Evolutionary conservation across 2,329 filamentous ascomycete genomes (phyloP), one percentile per base, ranked within the genome.

Genomic region (Nemania bipapillata): DNA sequence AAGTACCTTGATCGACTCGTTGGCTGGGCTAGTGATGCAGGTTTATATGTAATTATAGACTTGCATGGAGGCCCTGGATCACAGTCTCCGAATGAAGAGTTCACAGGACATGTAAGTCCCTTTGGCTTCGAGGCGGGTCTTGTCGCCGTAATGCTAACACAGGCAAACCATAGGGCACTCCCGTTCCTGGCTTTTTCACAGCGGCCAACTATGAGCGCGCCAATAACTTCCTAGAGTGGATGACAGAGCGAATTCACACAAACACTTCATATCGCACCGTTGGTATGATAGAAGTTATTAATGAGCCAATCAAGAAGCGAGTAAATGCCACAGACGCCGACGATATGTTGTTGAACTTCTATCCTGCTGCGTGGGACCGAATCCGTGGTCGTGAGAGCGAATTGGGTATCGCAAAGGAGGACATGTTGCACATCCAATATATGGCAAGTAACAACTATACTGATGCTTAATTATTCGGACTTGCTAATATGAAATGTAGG

Each of bases 241-340:
- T 87, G 74, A 80, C 83, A 3, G 79, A 81, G 30, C 78, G 80
- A 42, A 82, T 85, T 65, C 84, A 86, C 71, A 74, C 71, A 32
- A 81, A 81, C 60, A 56, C 74, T 47, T 77, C 74, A 35, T 86
- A 84, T 74, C 76, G 82, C 61, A 86, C 82, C 37, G 85, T 86
- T 35, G 84, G 85, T 42, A 85, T 84, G 79, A 70, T 87, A 20
- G 80, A 84, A 63, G 77, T 87, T n/a, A 79, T 86, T 60, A 87
- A 86, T 74, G 85, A 87, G 74, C 85, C 85, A 4, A 72, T 81
- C 9, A 70, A 72, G 32, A 22, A 66, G 17, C 53, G 66, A 42
- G 75, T 81, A 42, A 70, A 78, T 42, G 68, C 72, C 12, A 72
- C 72, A 17, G 69, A 76, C 4, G 77, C 77, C 4, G 75, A 77